Conservation (phyloP, 139 green algal species). For the Chlamydomonas asymmetrica region DNA sequence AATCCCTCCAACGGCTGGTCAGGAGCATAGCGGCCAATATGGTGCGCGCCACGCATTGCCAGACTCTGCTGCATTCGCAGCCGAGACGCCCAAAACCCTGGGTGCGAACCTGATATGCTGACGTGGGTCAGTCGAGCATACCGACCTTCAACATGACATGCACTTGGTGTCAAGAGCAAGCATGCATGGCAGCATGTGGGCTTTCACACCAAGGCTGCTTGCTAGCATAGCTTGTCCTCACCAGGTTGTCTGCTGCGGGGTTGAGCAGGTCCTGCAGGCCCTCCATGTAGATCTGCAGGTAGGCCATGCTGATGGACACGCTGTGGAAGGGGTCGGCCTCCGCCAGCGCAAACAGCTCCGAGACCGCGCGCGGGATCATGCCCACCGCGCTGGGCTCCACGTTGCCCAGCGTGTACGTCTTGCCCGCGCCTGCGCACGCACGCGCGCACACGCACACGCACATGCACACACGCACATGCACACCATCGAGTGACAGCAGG, state of each 20-base stretch:
- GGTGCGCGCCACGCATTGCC: too few relatives aligned
- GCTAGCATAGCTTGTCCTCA: constrained; percentile 7
- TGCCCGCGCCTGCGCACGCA: constrained; percentile 82
- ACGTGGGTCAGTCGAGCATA: too few relatives aligned
- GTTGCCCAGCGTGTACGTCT: constrained; percentile 81
- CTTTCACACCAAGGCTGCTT: background rate
- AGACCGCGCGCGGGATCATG: constrained; percentile 76
- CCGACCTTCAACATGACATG: too few relatives aligned
- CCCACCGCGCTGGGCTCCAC: constrained; percentile 67
- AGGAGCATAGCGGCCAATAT: too few relatives aligned
- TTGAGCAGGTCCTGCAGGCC: constrained; percentile 82
- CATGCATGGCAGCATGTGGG: background rate
- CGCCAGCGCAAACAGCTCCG: constrained; percentile 73
- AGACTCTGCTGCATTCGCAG: too few relatives aligned
- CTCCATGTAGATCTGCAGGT: constrained; percentile 88
- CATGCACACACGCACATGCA: too few relatives aligned
- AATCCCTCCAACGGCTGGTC: too few relatives aligned
- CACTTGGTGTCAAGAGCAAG: background rate
- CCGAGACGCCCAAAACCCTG: too few relatives aligned
- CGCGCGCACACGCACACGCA: too few relatives aligned
- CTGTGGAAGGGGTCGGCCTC: constrained; percentile 50
- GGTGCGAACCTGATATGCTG: too few relatives aligned
- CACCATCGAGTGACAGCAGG: constrained; percentile 36
- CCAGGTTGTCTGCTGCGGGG: constrained; percentile 73
- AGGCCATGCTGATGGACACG: constrained; percentile 65